Evolutionary conservation across 2,329 filamentous ascomycete species (phyloP), one percentile per base, ranked within the genome.

Genomic region (Parastagonospora nodorum): DNA sequence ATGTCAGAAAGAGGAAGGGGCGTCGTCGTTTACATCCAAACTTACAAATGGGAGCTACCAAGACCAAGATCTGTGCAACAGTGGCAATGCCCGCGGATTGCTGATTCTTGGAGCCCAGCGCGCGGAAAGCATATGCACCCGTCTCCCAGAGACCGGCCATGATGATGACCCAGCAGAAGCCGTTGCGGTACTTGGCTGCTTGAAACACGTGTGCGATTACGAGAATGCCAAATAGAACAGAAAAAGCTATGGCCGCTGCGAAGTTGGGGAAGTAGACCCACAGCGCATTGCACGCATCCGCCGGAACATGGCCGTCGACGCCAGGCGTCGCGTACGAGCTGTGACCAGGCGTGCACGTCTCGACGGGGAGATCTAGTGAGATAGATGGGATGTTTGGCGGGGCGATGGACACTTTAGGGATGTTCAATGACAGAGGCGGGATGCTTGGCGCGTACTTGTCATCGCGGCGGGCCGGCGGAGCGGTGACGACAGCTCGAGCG

Each of bases 81-180:
- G 69, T 73, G 1, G 71, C 66, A 33, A 68, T 68, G 0, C 51
- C 50, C 0, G 53, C 44, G 10, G 55, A 69, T 44, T 75, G 68
- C 45, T 78, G 77, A 29, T 80, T 51, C 19, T 69, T 69, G 2
- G 78, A 74, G 12, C 71, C 72, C 1, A 78, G 56, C 0, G 73
- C 60, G 27, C 78, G 76, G 14, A 77, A 57, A 6, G 75, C 53
- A 55, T 77, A 81, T 8, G 72, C 70, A 1, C 63, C 58, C n/a
- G 73, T 60, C 57, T 81, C 77, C 77, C 77, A 80, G 1, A 59
- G 24, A 2, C 61, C 58, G 8, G 74, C 78, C 67, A 80, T 75
- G 36, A 78, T 71, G 8, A 81, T 71, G 3, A 79, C 74, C 75
- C 73, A 77, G 33, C 67, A 74, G 53, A 77, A 77, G 12, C 53